Conservation (phyloP, 108 stramenopile species). For the Stephanodiscus triporus region DNA sequence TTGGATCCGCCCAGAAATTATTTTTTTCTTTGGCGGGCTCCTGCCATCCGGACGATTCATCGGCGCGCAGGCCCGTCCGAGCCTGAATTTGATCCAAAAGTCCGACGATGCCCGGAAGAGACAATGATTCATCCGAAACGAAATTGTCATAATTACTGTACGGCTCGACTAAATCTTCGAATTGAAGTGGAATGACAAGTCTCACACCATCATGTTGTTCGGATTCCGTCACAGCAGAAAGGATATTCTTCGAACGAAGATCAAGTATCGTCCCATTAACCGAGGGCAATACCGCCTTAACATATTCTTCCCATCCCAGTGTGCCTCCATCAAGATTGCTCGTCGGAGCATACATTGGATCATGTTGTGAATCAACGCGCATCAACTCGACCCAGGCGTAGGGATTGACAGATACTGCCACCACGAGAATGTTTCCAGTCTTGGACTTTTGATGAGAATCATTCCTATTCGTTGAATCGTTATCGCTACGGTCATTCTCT, state of each 20-base stretch:
- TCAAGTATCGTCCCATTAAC: slow-evolving; percentile 57
- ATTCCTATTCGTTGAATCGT: not conserved
- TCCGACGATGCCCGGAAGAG: slow-evolving; percentile 32
- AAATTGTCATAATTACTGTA: slow-evolving; percentile 14
- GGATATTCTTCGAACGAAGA: slow-evolving; percentile 56
- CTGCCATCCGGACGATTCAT: slow-evolving; percentile 56
- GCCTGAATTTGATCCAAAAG: slow-evolving; percentile 48
- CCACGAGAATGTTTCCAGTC: slow-evolving; percentile 29
- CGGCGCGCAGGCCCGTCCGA: slow-evolving; percentile 30
- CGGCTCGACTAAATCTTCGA: slow-evolving; percentile 53
- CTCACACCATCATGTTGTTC: slow-evolving; percentile 51
- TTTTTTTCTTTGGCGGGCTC: slow-evolving; percentile 53
- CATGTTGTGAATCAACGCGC: slow-evolving; percentile 48
- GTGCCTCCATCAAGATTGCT: not conserved
- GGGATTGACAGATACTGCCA: slow-evolving; percentile 48
- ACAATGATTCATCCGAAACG: not conserved
- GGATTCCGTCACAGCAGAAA: slow-evolving; percentile 53
- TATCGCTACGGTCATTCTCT: slow-evolving; percentile 2
- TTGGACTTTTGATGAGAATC: not conserved
- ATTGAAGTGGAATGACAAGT: slow-evolving; percentile 46
- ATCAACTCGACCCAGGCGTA: slow-evolving; percentile 70
- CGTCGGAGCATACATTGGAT: slow-evolving; percentile 14
- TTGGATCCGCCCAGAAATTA: slow-evolving; percentile 50
- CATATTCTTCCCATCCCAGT: slow-evolving; percentile 35
- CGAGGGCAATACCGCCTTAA: slow-evolving; percentile 27